Base-by-base conservation (phyloP, 2,329 filamentous ascomycete species). In the Bretziella fagacearum region DNA sequence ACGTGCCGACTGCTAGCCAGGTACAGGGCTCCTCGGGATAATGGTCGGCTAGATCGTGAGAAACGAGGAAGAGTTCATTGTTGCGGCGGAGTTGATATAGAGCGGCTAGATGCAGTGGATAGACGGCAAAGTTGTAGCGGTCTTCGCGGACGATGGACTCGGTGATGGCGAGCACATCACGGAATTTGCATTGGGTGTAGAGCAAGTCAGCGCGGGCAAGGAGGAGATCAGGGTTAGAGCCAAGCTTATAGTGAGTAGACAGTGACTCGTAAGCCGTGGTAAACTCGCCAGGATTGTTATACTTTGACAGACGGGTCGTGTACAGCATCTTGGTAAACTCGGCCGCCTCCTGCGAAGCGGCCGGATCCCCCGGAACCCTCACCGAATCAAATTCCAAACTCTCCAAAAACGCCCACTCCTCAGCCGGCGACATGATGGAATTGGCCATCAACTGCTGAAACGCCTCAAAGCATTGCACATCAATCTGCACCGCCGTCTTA, bases 371-470 rank as follows among this genome's bases (percentile, higher is more conserved):
- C 2, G 68, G 65, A 1, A 80, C 72, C 5, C 70, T 69, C 52
- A 96, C 80, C 17, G 81, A 77, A 60, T 93, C 86, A 59, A 98
- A 98, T 63, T 95, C 79, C 18, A 95, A 71, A 44, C 82, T 84
- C 54, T 91, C 81, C 36, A 95, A 71, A 52, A 95, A 94, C 43
- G 79, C 74, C 73, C 89, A 84, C 59, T 95, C 87, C 62, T 95
- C 87, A 29, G 84, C 79, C 0, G 87, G 86, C 41, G 76, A 77
- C 75, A 98, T 82, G 52, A 98, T 71, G 17, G 84, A 84, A 64
- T 98, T 98, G 65, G 86, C 85, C 79, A 96, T 95, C 47, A 98
- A 73, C 65, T 96, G 87, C 56, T 95, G 87, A 58, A 98, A 96
- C 0, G 91, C 91, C 63, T 98, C 91, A 59, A 94, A 96, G 63